These are phyloP conservation scores for Lizonia empirigonia DNA, from an alignment of 2,329 filamentous ascomycete species.

Conservation along the genomic window DNA sequence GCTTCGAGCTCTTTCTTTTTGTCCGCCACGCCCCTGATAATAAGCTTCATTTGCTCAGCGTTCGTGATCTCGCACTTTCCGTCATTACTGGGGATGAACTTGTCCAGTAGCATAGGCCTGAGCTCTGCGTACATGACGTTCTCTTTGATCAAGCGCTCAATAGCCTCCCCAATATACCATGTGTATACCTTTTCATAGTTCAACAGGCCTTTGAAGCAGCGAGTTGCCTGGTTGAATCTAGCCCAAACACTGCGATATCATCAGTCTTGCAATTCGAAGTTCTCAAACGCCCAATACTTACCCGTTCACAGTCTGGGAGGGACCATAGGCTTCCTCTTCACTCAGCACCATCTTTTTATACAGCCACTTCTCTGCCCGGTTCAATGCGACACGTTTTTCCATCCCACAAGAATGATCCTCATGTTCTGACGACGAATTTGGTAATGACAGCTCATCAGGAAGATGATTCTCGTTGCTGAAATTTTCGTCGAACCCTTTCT, in stretches of 20 bases:
- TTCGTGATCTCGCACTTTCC: constrained; percentile 61
- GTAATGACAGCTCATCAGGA: not conserved
- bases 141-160: constrained; percentile 67
- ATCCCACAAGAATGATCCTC: constrained; percentile 1
- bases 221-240: constrained; percentile 71
- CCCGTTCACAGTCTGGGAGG: constrained; percentile 58
- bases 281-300: constrained; percentile 50
- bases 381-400: constrained; percentile 12
- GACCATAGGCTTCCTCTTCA: constrained; percentile 63
- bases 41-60: constrained; percentile 60
- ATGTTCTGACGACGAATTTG: not conserved
- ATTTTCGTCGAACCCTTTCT: constrained; percentile 40
- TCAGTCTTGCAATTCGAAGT: not conserved
- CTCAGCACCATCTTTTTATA: constrained; percentile 66
- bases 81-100: constrained; percentile 65
- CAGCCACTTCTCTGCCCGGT: constrained; percentile 59
- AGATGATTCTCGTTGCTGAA: constrained; percentile 5
- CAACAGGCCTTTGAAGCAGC: constrained; percentile 74
- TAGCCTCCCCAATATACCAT: constrained; percentile 64
- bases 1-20: constrained; percentile 54
- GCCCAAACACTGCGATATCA: constrained; percentile 55
- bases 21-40: constrained; percentile 54
- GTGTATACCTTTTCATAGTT: constrained; percentile 69
- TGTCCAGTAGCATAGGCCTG: constrained; percentile 71
- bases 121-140: constrained; percentile 75